Evolutionary conservation across 108 stramenopile species (phyloP), one percentile per base, ranked within the genome.

Genomic region (Fragilaria radians): DNA sequence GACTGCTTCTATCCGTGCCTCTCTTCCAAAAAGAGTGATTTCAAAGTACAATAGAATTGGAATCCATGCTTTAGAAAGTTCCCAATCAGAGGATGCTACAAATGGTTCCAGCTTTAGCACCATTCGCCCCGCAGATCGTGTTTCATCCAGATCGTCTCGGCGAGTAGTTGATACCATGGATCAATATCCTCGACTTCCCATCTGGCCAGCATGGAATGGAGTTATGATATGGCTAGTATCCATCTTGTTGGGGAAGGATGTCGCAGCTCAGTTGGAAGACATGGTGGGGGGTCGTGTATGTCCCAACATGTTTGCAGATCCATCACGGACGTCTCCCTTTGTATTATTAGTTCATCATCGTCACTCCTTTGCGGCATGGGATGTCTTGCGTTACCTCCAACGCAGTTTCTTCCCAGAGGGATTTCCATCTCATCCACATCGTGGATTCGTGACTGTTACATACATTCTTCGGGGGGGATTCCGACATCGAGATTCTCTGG

Each of bases 401-500:
- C 57, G 63, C 23, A 69, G 62, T 5, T 71, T 85, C 46, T 71
- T 91, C 18, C 87, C 93, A 3, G 89, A 94, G 61, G 92, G 92
- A 24, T 94, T 94, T 76, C 85, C 92, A 0, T 63, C 85, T 9
- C 92, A 94, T 75, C 86, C 88, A 25, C 92, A 94, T 68, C 71
- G 87, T 31, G 92, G 92, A 9, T 94, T 94, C 61, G 61, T 84
- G 3, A 94, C 86, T 3, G 49, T 94, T 1, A 94, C 92, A 1
- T 86, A 85, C 57, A 71, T 81, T 61, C 59, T 94, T 4, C 51
- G 76, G 45, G 92, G 92, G 18, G 92, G 92, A 5, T 72, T 94
- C 61, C 46, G 54, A n/a, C 92, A 94, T 61, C 72, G 87, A n/a
- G 92, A 94, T 71, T 79, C 76, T 24, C 17, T 85, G 68, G 86